These are phyloP conservation scores for Epichloe festucae DNA, from an alignment of 2,329 filamentous ascomycete species.

Conservation along the genomic window DNA sequence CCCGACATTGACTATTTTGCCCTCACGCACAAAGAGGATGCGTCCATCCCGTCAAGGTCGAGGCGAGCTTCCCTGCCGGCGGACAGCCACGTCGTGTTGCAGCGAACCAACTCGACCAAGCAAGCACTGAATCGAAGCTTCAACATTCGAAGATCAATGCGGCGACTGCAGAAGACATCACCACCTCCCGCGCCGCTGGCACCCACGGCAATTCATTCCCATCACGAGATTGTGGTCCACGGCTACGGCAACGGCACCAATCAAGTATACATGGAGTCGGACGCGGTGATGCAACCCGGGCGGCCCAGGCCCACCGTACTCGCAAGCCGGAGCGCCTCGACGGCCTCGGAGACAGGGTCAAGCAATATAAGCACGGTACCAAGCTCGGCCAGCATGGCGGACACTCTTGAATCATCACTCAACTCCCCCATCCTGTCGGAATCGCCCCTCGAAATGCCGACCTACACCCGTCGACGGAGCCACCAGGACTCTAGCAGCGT, in stretches of 20 bases:
- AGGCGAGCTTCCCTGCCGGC: constrained; percentile 1
- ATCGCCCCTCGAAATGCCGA: constrained; percentile 9
- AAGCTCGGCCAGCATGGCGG: constrained; percentile 14
- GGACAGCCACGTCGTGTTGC: constrained; percentile 9
- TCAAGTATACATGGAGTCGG: constrained; percentile 16
- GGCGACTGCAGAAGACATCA: constrained; percentile 15
- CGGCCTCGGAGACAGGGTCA: constrained; percentile 13
- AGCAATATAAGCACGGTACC: constrained; percentile 14
- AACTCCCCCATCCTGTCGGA: constrained; percentile 12
- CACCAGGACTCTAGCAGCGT: constrained; percentile 12
- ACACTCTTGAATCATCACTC: constrained; percentile 15
- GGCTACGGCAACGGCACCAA: constrained; percentile 43
- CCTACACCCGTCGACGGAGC: constrained; percentile 15
- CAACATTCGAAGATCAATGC: constrained; percentile 22
- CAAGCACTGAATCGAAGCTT: constrained; percentile 19
- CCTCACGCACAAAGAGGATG: constrained; percentile 22
- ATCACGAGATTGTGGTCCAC: constrained; percentile 39
- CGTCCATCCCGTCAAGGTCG: constrained; percentile 2
- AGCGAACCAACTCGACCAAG: constrained; percentile 18
- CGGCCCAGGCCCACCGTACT: constrained; percentile 7
- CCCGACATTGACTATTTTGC: constrained; percentile 45
- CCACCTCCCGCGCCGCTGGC: constrained; percentile 8
- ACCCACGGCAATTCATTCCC: constrained; percentile 10
- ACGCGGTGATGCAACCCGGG: constrained; percentile 1
- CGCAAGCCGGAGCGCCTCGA: constrained; percentile 15